Evolutionary conservation across 2,329 filamentous ascomycete genomes (phyloP).

Genomic region (Alternaria metachromatica): DNA sequence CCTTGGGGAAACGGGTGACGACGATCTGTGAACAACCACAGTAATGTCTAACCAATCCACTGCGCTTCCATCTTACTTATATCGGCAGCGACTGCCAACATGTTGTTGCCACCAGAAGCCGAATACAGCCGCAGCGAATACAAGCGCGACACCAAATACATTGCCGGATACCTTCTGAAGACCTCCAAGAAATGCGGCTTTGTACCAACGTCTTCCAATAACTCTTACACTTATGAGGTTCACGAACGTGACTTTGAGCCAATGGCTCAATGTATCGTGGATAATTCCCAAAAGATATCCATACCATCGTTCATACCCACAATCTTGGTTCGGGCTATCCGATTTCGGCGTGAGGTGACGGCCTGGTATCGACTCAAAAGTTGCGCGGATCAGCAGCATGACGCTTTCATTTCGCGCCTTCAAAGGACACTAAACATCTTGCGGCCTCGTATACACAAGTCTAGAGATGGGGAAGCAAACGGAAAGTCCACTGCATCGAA

Average conservation of each 20-base stretch:
- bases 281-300: fast-evolving
- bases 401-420: background rate
- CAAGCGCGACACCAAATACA: background rate
- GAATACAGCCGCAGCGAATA: background rate
- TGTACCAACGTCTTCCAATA: background rate
- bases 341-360: background rate
- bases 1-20: no score
- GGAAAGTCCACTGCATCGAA: no score
- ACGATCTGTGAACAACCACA: background rate
- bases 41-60: background rate
- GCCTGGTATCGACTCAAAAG: background rate
- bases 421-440: background rate
- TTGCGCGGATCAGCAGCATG: background rate
- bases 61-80: background rate
- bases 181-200: background rate
- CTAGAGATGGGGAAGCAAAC: no score
- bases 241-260: background rate
- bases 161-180: background rate
- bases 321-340: background rate
- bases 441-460: background rate
- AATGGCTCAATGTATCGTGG: background rate
- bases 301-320: background rate
- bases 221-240: background rate
- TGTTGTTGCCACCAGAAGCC: background rate
- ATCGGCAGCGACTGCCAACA: background rate